A percentile compares a stretch with the other conserved stretches of the same genome.
Evolutionary conservation across 2,329 filamentous ascomycete genomes (phyloP).

Genomic region (Ramularia endophylla): DNA sequence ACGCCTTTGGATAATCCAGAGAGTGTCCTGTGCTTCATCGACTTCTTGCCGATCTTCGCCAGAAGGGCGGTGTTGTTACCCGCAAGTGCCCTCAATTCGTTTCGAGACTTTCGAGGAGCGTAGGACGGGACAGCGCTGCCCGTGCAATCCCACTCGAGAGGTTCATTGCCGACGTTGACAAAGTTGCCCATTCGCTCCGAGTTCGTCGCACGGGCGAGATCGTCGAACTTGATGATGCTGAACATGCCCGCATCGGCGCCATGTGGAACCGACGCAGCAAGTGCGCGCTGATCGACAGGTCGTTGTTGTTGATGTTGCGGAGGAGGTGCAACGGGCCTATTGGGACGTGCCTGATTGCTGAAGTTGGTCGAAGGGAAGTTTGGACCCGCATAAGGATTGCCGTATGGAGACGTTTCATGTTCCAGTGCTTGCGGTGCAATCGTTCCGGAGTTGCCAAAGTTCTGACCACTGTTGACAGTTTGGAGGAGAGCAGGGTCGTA

Average conservation of each 20-base stretch:
- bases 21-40: constrained; percentile 21
- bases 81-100: constrained; percentile 40
- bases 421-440: constrained; percentile 30
- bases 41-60: constrained; percentile 33
- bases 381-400: constrained; percentile 11
- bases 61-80: constrained; percentile 37
- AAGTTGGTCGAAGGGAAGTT: constrained; percentile 7
- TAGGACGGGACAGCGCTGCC: constrained; percentile 42
- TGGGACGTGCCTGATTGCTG: constrained; percentile 7
- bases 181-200: constrained; percentile 40
- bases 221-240: constrained; percentile 36
- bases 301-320: constrained; percentile 6
- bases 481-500: constrained; percentile 19
- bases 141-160: constrained; percentile 39
- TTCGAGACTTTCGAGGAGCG: constrained; percentile 39
- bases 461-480: constrained; percentile 9
- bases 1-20: not conserved
- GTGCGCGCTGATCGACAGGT: constrained; percentile 20
- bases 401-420: constrained; percentile 10
- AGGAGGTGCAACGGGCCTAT: constrained; percentile 1
- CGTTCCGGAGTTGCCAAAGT: constrained; percentile 21
- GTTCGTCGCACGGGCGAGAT: constrained; percentile 39
- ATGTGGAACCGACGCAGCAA: constrained; percentile 26
- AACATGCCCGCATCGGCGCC: constrained; percentile 33
- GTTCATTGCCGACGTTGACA: constrained; percentile 38